Conservation (phyloP, 139 green algal genomes). For the Picochlorum sp. region DNA sequence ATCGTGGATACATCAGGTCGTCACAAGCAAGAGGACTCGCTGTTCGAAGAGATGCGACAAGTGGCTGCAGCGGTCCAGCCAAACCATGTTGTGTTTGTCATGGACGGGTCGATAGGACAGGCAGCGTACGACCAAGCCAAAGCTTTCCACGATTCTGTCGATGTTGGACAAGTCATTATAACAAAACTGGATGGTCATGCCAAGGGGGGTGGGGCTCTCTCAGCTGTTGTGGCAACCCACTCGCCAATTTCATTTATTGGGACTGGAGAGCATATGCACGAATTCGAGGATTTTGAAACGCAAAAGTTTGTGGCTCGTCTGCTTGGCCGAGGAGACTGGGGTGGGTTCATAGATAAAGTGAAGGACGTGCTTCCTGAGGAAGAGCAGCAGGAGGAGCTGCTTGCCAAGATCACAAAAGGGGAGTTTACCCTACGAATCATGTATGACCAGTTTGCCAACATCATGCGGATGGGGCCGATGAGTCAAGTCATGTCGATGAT, state of each 20-base stretch:
- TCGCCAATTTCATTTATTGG: constrained; percentile 95
- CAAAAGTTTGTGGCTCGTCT: constrained; percentile 90
- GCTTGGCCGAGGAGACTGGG: constrained; percentile 87
- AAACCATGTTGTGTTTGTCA: constrained; percentile 94
- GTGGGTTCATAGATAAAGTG: constrained; percentile 92
- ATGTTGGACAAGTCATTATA: constrained; percentile 91
- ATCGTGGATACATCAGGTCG: constrained; percentile 95
- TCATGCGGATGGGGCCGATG: constrained; percentile 94
- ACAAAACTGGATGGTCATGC: constrained; percentile 99
- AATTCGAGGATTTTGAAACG: constrained; percentile 96
- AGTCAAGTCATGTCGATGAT: constrained; percentile 93
- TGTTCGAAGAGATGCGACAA: constrained; percentile 98
- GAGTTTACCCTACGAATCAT: constrained; percentile 93
- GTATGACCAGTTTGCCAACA: constrained; percentile 92
- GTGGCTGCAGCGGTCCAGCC: constrained; percentile 59
- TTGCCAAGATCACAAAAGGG: constrained; percentile 84
- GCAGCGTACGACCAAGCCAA: constrained; percentile 94
- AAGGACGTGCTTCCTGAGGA: constrained; percentile 74
- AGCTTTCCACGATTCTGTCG: constrained; percentile 90
- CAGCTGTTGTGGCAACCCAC: constrained; percentile 85
- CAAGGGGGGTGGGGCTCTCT: constrained; percentile 93
- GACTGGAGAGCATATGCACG: constrained; percentile 97
- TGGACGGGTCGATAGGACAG: constrained; percentile 97
- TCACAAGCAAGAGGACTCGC: constrained; percentile 93
- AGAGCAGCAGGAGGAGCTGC: constrained; percentile 79